Base-by-base conservation (phyloP, 768 basidiomycete species). In the Amanita exitialis region DNA sequence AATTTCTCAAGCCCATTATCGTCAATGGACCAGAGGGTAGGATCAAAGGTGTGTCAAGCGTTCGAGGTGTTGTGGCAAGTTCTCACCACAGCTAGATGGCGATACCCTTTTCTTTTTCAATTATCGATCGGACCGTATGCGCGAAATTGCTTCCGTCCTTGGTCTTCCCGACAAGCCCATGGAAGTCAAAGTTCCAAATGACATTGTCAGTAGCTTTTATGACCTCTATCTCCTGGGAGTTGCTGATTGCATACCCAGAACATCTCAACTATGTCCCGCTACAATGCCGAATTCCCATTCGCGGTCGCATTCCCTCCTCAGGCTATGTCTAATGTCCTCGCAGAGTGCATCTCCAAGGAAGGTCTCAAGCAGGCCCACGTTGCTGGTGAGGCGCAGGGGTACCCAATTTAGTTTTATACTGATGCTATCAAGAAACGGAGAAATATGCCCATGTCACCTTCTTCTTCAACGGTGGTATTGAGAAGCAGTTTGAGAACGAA, bases 401-500 rank as follows among this genome's bases (percentile, higher is more conserved):
- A 36, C 23, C 30, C 9, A 32, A 12, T 49, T 47, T 21, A 8
- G 21, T 21, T 4, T 39, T 55, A 49, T 47, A 47, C 38, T 43
- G 44, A 37, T 18, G 36, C 9, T 15, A 15, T 20, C 16, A 20
- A 49, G 93, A 96, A 66, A 95, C 93, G n/a, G 93, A 95, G 65
- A 95, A 97, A 69, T 97, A 94, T 66, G 92, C 92, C 1, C 93
- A 97, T 62, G 90, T 97, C 50, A 97, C 93, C 0, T 95, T 96
- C 75, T 96, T 95, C 78, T 95, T 96, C 78, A 96, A 95, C 66
- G 94, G 93, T 12, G 93, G 93, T 51, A 82, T 92, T 25, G 94
- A 96, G 73, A 89, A 92, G 63, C 89, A 94, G 60, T 97, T 89
- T 66, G 73, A 78, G 12, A 66, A 71, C 30, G 94, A 96, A 62